Evolutionary conservation across 2,329 filamentous ascomycete species (phyloP), one percentile per base, ranked within the genome.

Genomic region (Pseudopyricularia cyperi): DNA sequence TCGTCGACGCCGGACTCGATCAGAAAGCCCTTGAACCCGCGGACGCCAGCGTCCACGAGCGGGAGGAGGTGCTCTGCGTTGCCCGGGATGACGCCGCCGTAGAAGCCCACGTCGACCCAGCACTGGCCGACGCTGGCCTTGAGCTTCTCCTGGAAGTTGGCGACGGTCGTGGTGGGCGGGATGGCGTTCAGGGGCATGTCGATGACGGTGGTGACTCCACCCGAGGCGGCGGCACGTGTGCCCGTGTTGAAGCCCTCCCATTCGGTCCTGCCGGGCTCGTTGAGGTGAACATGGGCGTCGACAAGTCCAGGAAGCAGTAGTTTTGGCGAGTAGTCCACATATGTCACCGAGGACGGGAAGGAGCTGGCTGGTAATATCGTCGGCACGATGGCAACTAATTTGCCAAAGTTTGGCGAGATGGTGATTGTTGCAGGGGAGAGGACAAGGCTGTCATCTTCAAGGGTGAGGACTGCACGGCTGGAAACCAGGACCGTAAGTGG

Each of bases 51-150:
- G 53, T 87, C 77, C 1, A 97, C 86, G 4, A 98, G 74, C 0
- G 82, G 83, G 59, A 87, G 80, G 52, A 98, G 71, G 61, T 97
- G 82, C 11, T 77, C 67, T 3, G 83, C 79, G 63, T 98, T 98
- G 2, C 91, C 93, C 3, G 93, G 93, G 48, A 98, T 82, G 37
- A 97, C 82, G 32, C 93, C 93, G 26, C 93, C 93, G 64, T 97
- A 97, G 68, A 98, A 97, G 30, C 89, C 93, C n/a, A 97, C 90
- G 61, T 97, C 93, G 26, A 97, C 89, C 91, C 91, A 98, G 69
- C 91, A 95, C 69, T 97, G 85, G 33, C 87, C 89, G 55, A 79
- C 69, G 39, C 89, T 89, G 24, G 93, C 93, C 28, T 79, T 77
- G 47, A 95, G 74, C 74, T 98, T 98, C 71, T 89, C 86, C 55